A percentile compares a stretch with the other conserved stretches of the same genome.
phyloP scores from a whole-genome alignment of 75 land plant species.

The Picea glauca region DNA sequence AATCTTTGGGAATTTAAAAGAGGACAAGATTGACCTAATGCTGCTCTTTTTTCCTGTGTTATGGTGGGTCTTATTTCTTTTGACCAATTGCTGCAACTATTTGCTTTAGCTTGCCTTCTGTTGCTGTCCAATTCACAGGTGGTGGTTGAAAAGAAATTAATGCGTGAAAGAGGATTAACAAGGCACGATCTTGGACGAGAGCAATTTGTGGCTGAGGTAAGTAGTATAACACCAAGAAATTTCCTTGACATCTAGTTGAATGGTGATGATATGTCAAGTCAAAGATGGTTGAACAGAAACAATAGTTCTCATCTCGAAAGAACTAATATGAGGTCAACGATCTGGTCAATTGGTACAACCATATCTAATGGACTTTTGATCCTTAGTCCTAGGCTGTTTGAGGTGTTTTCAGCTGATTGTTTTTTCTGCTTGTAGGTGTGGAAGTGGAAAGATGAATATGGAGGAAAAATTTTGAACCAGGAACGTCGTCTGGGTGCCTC shows the following conservation, averaged over 20 bases:
- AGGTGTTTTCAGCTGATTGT: neutral
- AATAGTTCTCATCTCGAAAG: neutral
- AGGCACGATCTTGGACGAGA: conserved; percentile 95
- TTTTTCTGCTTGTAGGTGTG: conserved; percentile 54
- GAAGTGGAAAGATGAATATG: conserved; percentile 92
- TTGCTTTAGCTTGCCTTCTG: too few relatives aligned
- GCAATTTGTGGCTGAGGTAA: conserved; percentile 72
- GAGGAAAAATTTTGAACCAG: conserved; percentile 77
- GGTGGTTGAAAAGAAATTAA: conserved; percentile 93
- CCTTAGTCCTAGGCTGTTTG: neutral
- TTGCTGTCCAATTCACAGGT: conserved; percentile 39
- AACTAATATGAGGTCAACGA: neutral
- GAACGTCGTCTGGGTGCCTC: conserved; percentile 79
- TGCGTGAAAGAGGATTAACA: conserved; percentile 77
- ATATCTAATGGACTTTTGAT: neutral
- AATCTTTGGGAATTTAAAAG: too few relatives aligned
- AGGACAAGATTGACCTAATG: too few relatives aligned
- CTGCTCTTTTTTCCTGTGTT: neutral
- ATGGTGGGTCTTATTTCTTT: neutral
- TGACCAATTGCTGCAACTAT: neutral
- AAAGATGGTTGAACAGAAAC: neutral
- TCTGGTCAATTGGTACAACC: neutral
- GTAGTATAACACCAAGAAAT: neutral
- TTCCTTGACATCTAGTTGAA: too few relatives aligned
- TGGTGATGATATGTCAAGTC: neutral